Conservation (phyloP, 129 eudicot species). For the Tagetes patula region DNA sequence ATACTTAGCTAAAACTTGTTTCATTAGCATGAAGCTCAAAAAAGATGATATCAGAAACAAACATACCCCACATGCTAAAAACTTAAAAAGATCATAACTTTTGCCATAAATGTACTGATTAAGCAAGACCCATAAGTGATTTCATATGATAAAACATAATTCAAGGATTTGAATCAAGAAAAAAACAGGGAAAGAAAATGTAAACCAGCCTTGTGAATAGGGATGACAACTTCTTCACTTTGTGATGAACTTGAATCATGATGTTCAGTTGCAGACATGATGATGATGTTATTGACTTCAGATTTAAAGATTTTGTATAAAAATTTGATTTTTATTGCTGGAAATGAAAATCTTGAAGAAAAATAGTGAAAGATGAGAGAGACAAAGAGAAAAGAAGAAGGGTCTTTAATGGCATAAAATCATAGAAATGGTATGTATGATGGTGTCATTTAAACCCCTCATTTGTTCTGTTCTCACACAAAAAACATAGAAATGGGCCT, state of each 20-base stretch:
- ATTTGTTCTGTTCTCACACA: slow-evolving; percentile 23
- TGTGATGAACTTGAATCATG: slow-evolving; percentile 33
- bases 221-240: slow-evolving; percentile 34
- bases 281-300: slow-evolving; percentile 30
- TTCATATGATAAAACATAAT: background rate
- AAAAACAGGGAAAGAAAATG: slow-evolving; percentile 20
- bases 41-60: slow-evolving; percentile 25
- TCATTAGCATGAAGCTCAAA: slow-evolving; percentile 12
- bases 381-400: slow-evolving; percentile 16
- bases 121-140: slow-evolving; percentile 22
- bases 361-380: slow-evolving; percentile 31
- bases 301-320: slow-evolving; percentile 31
- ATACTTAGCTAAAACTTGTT: slow-evolving; percentile 7
- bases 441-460: slow-evolving; percentile 37
- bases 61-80: slow-evolving; percentile 29
- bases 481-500: slow-evolving; percentile 33
- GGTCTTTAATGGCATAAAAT: slow-evolving; percentile 30
- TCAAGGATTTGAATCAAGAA: slow-evolving; percentile 5
- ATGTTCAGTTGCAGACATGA: slow-evolving; percentile 18
- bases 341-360: slow-evolving; percentile 26
- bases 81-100: slow-evolving; percentile 23
- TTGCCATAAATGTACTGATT: background rate
- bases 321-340: slow-evolving; percentile 24
- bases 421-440: slow-evolving; percentile 30
- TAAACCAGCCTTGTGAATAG: slow-evolving; percentile 40